These are phyloP conservation scores for Tripterygium wilfordii DNA, from an alignment of 177 flowering plant species.

Conservation along the genomic window DNA sequence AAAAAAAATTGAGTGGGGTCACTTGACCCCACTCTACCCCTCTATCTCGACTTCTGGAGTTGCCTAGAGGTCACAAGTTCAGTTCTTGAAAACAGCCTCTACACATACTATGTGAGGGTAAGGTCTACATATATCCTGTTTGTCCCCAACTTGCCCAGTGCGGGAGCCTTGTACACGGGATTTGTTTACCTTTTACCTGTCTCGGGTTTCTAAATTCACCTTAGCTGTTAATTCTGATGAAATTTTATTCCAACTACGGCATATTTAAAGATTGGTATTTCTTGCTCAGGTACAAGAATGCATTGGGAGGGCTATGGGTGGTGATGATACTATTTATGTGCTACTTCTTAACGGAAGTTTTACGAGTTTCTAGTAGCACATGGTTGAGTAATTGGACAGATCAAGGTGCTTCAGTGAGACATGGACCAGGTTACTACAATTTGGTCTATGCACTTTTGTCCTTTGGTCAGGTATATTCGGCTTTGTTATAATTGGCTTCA, in stretches of 20 bases:
- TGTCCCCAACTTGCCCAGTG: no score
- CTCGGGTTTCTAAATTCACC: no score
- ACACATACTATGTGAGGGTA: no score
- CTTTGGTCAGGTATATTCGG: conserved; percentile 59
- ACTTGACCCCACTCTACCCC: no score
- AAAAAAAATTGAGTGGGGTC: no score
- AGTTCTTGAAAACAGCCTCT: no score
- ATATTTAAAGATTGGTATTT: background rate
- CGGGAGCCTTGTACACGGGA: no score
- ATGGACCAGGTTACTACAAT: conserved; percentile 62
- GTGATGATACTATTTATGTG: conserved; percentile 62
- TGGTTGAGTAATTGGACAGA: conserved; percentile 96
- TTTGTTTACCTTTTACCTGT: background rate
- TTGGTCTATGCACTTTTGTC: conserved; percentile 66
- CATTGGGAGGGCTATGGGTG: conserved; percentile 86
- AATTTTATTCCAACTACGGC: no score
- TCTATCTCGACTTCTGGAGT: no score
- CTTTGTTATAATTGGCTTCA: background rate
- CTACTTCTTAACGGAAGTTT: conserved; percentile 59
- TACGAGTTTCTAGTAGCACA: conserved; percentile 87
- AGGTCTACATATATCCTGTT: no score
- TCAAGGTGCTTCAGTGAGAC: conserved; percentile 37
- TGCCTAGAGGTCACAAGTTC: no score
- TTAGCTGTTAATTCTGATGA: no score
- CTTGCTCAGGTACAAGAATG: conserved; percentile 70